Evolutionary conservation across 2,329 filamentous ascomycete species (phyloP).

Genomic region (Fusarium sp.): DNA sequence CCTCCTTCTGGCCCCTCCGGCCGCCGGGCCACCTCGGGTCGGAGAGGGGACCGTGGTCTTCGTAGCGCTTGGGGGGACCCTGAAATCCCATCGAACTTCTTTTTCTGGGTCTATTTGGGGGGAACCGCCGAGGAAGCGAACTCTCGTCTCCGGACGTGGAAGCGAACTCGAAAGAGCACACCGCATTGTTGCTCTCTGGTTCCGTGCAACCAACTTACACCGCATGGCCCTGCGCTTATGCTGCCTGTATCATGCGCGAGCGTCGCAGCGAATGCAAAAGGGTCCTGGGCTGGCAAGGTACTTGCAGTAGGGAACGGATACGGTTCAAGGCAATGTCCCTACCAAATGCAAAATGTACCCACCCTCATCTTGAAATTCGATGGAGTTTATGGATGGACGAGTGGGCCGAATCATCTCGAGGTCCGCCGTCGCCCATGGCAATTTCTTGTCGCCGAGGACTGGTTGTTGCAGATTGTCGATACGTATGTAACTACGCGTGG

Average conservation of each 20-base stretch:
- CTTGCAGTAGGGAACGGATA: not conserved
- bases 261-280: constrained; percentile 5
- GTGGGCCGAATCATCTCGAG: constrained; percentile 43
- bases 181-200: constrained; percentile 27
- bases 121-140: constrained; percentile 26
- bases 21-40: constrained; percentile 39
- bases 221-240: constrained; percentile 20
- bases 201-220: constrained; percentile 35
- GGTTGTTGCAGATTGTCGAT: not conserved
- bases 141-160: constrained; percentile 12
- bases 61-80: constrained; percentile 37
- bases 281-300: not conserved
- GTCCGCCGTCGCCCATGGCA: constrained; percentile 42
- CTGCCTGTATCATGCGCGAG: constrained; percentile 14
- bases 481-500: not conserved
- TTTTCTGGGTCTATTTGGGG: constrained; percentile 25
- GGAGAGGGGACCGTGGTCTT: not conserved
- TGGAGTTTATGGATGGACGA: constrained; percentile 39
- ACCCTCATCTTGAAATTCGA: constrained; percentile 29
- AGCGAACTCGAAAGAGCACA: constrained; percentile 21
- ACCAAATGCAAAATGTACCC: constrained; percentile 13
- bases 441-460: constrained; percentile 27
- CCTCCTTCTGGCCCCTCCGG: constrained; percentile 31
- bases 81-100: constrained; percentile 32
- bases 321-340: constrained; percentile 11